These are phyloP conservation scores for Metschnikowia drakensbergensis DNA, from an alignment of 805 yeast species.

Conservation along the genomic window DNA sequence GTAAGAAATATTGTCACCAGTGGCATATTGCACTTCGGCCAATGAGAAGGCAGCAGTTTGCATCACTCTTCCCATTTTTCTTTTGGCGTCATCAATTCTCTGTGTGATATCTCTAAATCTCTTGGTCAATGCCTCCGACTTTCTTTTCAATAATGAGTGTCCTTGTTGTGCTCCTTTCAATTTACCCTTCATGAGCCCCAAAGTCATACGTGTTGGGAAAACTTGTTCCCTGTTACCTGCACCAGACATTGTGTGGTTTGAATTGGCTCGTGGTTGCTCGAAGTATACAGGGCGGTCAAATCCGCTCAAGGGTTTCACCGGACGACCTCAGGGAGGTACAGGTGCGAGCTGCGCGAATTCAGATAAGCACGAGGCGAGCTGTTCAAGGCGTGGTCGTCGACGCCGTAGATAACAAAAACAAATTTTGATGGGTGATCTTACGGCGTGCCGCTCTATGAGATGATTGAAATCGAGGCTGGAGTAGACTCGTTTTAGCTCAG, in stretches of 20 bases:
- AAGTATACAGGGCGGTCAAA: neutral
- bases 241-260: slow-evolving; percentile 47
- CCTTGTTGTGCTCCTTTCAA: slow-evolving; percentile 98
- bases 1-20: slow-evolving; percentile 92
- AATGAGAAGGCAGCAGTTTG: slow-evolving; percentile 96
- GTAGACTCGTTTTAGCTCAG: too few species aligned
- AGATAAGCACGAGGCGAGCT: neutral
- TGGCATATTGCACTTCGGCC: slow-evolving; percentile 96
- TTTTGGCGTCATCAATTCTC: slow-evolving; percentile 90
- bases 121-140: slow-evolving; percentile 94
- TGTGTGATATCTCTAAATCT: slow-evolving; percentile 93
- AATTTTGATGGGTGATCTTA: too few species aligned
- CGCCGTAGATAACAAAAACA: neutral
- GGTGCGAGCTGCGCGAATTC: slow-evolving; percentile 2
- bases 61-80: slow-evolving; percentile 98
- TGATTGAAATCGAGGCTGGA: too few species aligned
- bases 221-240: slow-evolving; percentile 88
- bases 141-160: slow-evolving; percentile 86
- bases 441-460: too few species aligned
- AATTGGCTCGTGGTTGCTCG: neutral
- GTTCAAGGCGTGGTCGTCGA: neutral
- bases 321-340: slow-evolving; percentile 9
- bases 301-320: slow-evolving; percentile 11
- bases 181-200: slow-evolving; percentile 90
- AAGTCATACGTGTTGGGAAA: slow-evolving; percentile 96